A percentile compares a stretch with the other conserved stretches of the same genome.
phyloP scores from a whole-genome alignment of 352 stramenopile genomes.

The Pythium dissotocum region DNA sequence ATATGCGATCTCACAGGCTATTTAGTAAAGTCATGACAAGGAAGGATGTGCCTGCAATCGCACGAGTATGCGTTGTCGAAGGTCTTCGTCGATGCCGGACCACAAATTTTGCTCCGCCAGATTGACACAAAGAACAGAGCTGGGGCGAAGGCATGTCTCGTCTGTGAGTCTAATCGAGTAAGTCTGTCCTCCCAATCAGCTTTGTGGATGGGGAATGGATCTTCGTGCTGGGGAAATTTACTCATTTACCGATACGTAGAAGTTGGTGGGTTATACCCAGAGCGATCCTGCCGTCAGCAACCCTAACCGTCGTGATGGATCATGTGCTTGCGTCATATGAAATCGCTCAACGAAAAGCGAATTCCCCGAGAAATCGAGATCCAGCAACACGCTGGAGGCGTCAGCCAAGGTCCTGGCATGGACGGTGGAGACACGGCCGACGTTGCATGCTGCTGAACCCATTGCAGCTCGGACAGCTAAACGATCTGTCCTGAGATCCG shows the following conservation, averaged over 20 bases:
- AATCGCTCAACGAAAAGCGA: neutral
- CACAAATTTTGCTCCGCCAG: neutral
- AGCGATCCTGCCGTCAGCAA: neutral
- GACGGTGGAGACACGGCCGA: neutral
- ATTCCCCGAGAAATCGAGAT: neutral
- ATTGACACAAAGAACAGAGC: neutral
- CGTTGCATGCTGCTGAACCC: neutral
- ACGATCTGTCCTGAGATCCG: neutral
- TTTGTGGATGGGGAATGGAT: neutral
- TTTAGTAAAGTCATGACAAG: neutral
- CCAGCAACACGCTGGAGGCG: slow-evolving; percentile 2
- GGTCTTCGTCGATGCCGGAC: neutral
- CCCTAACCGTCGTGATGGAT: neutral
- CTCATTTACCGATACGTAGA: neutral
- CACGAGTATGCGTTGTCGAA: neutral
- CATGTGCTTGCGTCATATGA: neutral
- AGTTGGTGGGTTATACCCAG: neutral
- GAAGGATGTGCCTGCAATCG: neutral
- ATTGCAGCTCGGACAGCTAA: neutral
- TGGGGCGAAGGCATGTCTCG: neutral
- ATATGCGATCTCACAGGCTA: neutral
- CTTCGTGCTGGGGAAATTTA: neutral
- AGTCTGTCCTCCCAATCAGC: neutral
- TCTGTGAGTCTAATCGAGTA: neutral
- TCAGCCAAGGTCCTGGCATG: neutral